Conservation (phyloP, 1,284 basidiomycete genomes). For the Stereum hirsutum region DNA sequence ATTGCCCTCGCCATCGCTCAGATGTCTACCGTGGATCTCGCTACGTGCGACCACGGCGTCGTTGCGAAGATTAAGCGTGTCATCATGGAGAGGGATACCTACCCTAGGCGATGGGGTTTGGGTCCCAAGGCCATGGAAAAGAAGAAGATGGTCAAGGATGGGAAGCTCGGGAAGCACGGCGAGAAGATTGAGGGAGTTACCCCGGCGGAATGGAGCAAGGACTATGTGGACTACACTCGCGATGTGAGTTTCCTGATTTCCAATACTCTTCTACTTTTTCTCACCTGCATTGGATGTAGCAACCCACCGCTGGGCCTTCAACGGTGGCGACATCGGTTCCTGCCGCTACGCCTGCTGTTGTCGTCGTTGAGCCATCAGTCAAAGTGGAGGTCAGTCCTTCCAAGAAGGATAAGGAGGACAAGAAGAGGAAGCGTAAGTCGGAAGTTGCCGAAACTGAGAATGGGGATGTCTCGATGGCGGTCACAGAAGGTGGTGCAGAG, state of each 20-base stretch:
- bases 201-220: conserved; percentile 84
- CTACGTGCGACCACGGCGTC: conserved; percentile 97
- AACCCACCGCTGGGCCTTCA: conserved; percentile 37
- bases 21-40: conserved; percentile 98
- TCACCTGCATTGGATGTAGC: conserved; percentile 17
- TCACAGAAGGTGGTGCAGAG: conserved; percentile 26
- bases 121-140: conserved; percentile 96
- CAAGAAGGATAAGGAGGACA: conserved; percentile 49
- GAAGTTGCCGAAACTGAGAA: conserved; percentile 37
- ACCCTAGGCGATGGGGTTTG: conserved; percentile 96
- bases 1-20: conserved; percentile 97
- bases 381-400: conserved; percentile 31
- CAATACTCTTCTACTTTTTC: conserved; percentile 14
- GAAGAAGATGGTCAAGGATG: conserved; percentile 97
- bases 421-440: conserved; percentile 68
- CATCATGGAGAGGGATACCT: conserved; percentile 99
- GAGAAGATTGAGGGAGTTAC: conserved; percentile 89
- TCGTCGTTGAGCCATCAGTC: conserved; percentile 16
- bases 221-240: conserved; percentile 88
- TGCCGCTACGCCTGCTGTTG: conserved; percentile 8
- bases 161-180: conserved; percentile 94
- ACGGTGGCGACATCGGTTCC: conserved; percentile 12
- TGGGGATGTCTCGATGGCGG: conserved; percentile 32
- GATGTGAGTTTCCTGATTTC: conserved; percentile 25
- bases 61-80: conserved; percentile 99